Evolutionary conservation across 2,329 filamentous ascomycete species (phyloP), one percentile per base, ranked within the genome.

Genomic region (Fusarium pseudonygamai): DNA sequence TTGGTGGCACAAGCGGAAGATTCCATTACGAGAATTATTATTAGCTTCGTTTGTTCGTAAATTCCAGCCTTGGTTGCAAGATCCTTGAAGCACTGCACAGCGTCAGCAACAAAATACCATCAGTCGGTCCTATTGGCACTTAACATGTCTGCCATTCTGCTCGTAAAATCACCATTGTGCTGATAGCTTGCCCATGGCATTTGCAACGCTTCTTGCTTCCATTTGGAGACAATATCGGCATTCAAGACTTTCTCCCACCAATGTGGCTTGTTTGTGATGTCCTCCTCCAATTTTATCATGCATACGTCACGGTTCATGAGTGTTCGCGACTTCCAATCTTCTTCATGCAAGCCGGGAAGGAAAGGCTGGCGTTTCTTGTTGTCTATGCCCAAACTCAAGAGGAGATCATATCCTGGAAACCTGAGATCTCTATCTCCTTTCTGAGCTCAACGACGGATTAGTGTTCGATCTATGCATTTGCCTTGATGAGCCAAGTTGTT

Each of bases 211-310:
- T 64, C 56, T 28, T 62, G 37, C 30, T 64, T 62, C 61, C 37
- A 64, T 15, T 50, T 62, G 3, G 16, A 22, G 10, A 40, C 22
- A 10, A 42, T 67, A 24, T 36, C 62, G 5, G 70, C 47, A 28
- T 81, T 60, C 34, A 67, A 67, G 11, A 79, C 75, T 50, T 80
- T 80, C 28, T 46, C 64, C 40, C 82, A 71, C 83, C 82, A 84
- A 39, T 79, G 73, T 1, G 76, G 73, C 69, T 84, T 84, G 72
- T 84, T 81, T 4, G 82, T 82, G 30, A 84, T 73, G 10, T 62
- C 47, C 50, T 81, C 79, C 72, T 84, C 80, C 30, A 82, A 52
- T 7, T 72, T 64, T 30, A 83, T 75, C 80, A 84, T 83, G 36
- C 76, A 77, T 8, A 81, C 66, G 71, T 84, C 82, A 22, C 81